A percentile compares a stretch with the other conserved stretches of the same genome.
These are phyloP conservation scores for Solanum peruvianum DNA, from an alignment of 257 asterid genomes.

Conservation along the genomic window DNA sequence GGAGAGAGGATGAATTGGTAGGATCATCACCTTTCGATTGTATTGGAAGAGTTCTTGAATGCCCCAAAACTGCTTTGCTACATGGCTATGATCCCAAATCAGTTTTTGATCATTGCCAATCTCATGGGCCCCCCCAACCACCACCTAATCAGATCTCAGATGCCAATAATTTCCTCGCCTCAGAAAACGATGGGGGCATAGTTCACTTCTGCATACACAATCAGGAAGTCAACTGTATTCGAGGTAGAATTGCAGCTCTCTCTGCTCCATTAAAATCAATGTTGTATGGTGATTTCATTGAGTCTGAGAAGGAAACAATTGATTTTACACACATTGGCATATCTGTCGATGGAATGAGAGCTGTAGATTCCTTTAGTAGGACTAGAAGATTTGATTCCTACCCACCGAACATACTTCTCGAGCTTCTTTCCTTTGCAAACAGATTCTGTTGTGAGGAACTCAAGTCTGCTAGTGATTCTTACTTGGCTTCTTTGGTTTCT, in stretches of 20 bases:
- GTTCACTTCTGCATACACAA: conserved; percentile 28
- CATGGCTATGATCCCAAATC: conserved; percentile 29
- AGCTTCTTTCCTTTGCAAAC: conserved; percentile 36
- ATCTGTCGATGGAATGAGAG: conserved; percentile 30
- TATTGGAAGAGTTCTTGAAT: conserved; percentile 42
- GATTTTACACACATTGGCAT: conserved; percentile 35
- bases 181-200: conserved; percentile 11
- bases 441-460: conserved; percentile 39
- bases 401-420: conserved; percentile 22
- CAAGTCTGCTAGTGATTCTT: conserved; percentile 34
- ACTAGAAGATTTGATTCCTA: conserved; percentile 17
- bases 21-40: conserved; percentile 39
- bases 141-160: background rate
- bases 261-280: conserved; percentile 30
- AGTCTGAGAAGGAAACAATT: conserved; percentile 21
- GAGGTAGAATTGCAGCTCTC: conserved; percentile 39
- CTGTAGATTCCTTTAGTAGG: conserved; percentile 22
- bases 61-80: conserved; percentile 30
- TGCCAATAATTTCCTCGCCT: background rate
- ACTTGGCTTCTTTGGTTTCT: conserved; percentile 28
- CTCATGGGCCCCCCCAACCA: background rate
- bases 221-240: conserved; percentile 17
- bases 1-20: conserved; percentile 43
- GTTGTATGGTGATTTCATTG: conserved; percentile 34
- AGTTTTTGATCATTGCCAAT: conserved; percentile 27